Base-by-base conservation (phyloP, 2,329 filamentous ascomycete genomes). In the Beauveria sp. region DNA sequence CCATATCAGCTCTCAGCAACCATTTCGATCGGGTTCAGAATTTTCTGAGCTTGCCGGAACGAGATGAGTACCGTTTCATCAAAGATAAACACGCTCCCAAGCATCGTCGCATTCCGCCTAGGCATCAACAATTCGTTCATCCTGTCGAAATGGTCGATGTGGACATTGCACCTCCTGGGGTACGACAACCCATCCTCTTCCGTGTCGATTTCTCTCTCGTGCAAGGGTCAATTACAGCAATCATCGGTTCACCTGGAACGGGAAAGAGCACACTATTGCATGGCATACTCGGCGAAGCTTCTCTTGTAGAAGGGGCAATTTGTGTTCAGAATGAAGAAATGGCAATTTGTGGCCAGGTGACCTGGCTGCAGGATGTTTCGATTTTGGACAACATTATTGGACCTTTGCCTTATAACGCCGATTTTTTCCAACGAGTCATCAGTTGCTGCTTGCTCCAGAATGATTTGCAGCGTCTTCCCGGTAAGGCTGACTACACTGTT, bases 321-420 rank as follows among this genome's bases (percentile, higher is more conserved):
- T 60, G 50, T 18, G 40, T 53, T 20, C 58, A 53, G 18, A 46
- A 54, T 12, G 58, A 53, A 34, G 46, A 56, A 4, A 61, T 61
- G 26, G 53, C 52, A 8, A 50, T 56, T 22, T 61, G 60, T 24
- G 53, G 60, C 34, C 53, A 61, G 38, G 28, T 43, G 2, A 50
- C 60, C 3, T 61, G 60, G 60, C 2, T 61, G 14, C 52, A 53
- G 18, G 53, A 61, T 28, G 43, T 38, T 4, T 61, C 60, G 2
- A 57, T 61, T 20, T 24, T 55, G 12, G 53, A 56, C 18, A 61
- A 61, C 20, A 61, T 61, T 8, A 57, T 56, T 3, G 60, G 60
- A 5, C 60, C 60, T 16, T 18, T 51, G 22, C 51, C 46, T 3
- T 61, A 56, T n/a, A 53, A 61, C 9, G 50, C 60, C 14, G 53